Conservation (phyloP, 2,329 filamentous ascomycete genomes). For the Neofusicoccum umdonicola region DNA sequence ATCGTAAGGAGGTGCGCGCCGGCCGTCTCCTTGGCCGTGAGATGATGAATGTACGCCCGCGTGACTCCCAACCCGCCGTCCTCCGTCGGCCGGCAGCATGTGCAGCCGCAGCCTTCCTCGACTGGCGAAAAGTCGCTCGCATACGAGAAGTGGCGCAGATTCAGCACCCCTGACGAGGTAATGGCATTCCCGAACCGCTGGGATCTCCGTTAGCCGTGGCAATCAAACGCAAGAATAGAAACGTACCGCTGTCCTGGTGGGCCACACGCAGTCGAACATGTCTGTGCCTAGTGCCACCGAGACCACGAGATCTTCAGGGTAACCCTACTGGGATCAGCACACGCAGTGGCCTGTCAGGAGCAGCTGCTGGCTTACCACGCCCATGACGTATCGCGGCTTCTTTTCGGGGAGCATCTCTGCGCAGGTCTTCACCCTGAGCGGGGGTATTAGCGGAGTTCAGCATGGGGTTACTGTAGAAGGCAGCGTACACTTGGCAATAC, state of each 20-base stretch:
- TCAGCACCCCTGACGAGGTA: slow-evolving; percentile 76
- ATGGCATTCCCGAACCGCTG: slow-evolving; percentile 90
- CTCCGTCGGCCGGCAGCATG: slow-evolving; percentile 66
- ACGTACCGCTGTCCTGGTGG: slow-evolving; percentile 79
- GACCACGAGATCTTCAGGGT: slow-evolving; percentile 92
- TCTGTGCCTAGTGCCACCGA: slow-evolving; percentile 92
- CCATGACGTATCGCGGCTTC: slow-evolving; percentile 99
- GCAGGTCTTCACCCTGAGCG: slow-evolving; percentile 66
- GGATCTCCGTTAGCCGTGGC: background rate
- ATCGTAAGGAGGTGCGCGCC: slow-evolving; percentile 84
- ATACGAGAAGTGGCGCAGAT: slow-evolving; percentile 74
- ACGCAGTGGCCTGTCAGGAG: background rate
- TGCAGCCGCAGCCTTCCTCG: slow-evolving; percentile 78
- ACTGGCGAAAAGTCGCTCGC: slow-evolving; percentile 79
- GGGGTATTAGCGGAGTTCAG: background rate
- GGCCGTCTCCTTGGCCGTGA: slow-evolving; percentile 90
- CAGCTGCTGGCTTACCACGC: slow-evolving; percentile 53
- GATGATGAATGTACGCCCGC: slow-evolving; percentile 85
- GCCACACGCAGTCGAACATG: slow-evolving; percentile 99
- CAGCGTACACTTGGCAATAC: slow-evolving; percentile 72
- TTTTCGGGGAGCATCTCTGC: slow-evolving; percentile 79
- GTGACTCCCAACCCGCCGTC: slow-evolving; percentile 78
- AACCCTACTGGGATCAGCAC: slow-evolving; percentile 44
- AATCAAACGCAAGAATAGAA: background rate
- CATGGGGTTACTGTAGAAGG: background rate